phyloP scores from a whole-genome alignment of 768 basidiomycete species.

The Lenzites betulinus region DNA sequence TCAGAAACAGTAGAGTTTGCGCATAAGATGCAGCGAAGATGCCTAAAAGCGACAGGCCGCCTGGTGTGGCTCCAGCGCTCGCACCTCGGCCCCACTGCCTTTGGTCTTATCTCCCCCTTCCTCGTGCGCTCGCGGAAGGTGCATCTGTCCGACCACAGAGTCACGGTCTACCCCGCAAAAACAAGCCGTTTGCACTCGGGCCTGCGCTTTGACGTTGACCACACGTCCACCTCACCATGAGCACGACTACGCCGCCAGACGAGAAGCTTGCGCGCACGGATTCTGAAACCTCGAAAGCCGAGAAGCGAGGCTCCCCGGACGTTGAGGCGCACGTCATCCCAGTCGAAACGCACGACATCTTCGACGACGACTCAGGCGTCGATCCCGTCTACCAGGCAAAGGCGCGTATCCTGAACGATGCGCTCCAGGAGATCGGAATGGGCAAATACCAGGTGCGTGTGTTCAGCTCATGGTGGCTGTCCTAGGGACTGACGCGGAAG shows the following conservation, averaged over 20 bases:
- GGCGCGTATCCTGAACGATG: constrained; percentile 47
- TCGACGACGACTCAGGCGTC: neutral
- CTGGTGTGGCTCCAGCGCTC: neutral
- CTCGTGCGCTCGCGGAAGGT: neutral
- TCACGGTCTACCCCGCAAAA: too few species aligned
- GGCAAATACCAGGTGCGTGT: constrained; percentile 53
- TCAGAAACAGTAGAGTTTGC: too few species aligned
- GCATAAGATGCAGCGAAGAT: too few species aligned
- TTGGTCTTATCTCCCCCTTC: constrained; percentile 1
- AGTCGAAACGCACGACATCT: neutral
- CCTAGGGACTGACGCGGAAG: neutral
- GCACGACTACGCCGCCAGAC: neutral
- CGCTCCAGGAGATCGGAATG: constrained; percentile 59
- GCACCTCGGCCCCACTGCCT: constrained; percentile 1
- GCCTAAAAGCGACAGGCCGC: neutral
- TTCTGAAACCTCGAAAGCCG: neutral
- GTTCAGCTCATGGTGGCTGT: neutral
- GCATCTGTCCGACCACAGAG: too few species aligned
- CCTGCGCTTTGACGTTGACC: too few species aligned
- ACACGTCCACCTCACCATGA: too few species aligned
- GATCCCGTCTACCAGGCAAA: constrained; percentile 52
- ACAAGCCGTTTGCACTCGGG: too few species aligned
- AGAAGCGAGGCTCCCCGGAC: neutral
- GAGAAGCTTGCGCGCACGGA: neutral
- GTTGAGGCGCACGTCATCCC: neutral